phyloP scores from a whole-genome alignment of 2,329 filamentous ascomycete species.

The Aspergillus quadricinctus region DNA sequence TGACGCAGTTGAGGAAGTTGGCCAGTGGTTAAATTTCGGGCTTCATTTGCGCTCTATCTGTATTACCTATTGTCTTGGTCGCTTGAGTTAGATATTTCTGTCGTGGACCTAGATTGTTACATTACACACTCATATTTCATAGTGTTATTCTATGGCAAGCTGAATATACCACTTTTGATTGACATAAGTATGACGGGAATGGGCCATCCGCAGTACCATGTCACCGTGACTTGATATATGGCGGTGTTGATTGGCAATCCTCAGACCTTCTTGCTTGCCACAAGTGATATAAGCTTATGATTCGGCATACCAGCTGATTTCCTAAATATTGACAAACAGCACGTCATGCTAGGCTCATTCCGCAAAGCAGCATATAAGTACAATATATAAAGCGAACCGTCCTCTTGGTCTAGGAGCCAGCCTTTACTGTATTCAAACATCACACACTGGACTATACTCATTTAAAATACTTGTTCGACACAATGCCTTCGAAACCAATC shows the following conservation, averaged over 20 bases:
- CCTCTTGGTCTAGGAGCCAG: background rate
- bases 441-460: background rate
- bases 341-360: background rate
- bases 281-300: background rate
- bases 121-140: too few species aligned
- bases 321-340: background rate
- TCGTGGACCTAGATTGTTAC: too few species aligned
- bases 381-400: background rate
- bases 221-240: background rate
- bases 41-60: background rate
- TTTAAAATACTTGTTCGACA: background rate
- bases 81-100: background rate
- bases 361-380: background rate
- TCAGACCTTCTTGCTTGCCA: too few species aligned
- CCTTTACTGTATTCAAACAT: background rate
- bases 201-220: background rate
- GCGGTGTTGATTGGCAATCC: too few species aligned
- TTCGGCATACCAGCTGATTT: background rate
- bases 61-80: background rate
- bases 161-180: background rate
- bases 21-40: background rate
- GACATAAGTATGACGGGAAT: background rate
- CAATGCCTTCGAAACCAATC: background rate
- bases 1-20: constrained; percentile 11
- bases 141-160: too few species aligned